These are phyloP conservation scores for Tolypocladium capitatum DNA, from an alignment of 2,329 filamentous ascomycete species.

Conservation along the genomic window DNA sequence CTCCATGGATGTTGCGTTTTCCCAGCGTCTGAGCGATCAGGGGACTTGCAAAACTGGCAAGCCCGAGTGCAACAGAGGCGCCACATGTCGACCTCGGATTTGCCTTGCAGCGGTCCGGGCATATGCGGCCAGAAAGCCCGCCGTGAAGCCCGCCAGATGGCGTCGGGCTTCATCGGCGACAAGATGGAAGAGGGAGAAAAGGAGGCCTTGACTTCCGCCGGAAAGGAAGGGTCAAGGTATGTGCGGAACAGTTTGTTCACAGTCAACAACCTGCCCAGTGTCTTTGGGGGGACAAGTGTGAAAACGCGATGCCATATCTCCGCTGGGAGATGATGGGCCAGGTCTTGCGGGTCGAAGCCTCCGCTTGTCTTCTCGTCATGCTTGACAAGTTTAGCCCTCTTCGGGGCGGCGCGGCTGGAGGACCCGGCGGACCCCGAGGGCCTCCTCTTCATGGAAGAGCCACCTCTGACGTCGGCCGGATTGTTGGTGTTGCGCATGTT, in stretches of 20 bases:
- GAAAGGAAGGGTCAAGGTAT: slow-evolving; percentile 38
- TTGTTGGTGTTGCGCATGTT: neutral
- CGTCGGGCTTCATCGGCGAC: slow-evolving; percentile 38
- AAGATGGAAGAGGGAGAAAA: slow-evolving; percentile 12
- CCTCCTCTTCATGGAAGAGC: slow-evolving; percentile 3
- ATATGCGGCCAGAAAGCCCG: slow-evolving; percentile 51
- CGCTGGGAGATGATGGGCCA: slow-evolving; percentile 30
- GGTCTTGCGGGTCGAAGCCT: slow-evolving; percentile 1
- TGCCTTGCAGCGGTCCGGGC: slow-evolving; percentile 52
- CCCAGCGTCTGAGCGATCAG: slow-evolving; percentile 9
- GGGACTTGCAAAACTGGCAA: slow-evolving; percentile 56
- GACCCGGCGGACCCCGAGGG: neutral
- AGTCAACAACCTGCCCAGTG: slow-evolving; percentile 50
- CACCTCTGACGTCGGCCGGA: too few species aligned
- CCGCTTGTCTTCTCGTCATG: neutral
- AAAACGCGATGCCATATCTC: slow-evolving; percentile 62
- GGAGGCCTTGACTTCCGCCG: slow-evolving; percentile 11
- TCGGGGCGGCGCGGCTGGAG: neutral
- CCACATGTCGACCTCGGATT: slow-evolving; percentile 66
- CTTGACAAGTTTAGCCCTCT: slow-evolving; percentile 2
- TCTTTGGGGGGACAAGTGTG: slow-evolving; percentile 48
- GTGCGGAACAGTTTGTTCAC: slow-evolving; percentile 55
- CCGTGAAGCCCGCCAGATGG: slow-evolving; percentile 59
- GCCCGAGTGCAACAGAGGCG: slow-evolving; percentile 45
- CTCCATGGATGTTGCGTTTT: slow-evolving; percentile 33